Evolutionary conservation across 169 alveolate species (phyloP).

Genomic region (Cryptosporidium baileyi): DNA sequence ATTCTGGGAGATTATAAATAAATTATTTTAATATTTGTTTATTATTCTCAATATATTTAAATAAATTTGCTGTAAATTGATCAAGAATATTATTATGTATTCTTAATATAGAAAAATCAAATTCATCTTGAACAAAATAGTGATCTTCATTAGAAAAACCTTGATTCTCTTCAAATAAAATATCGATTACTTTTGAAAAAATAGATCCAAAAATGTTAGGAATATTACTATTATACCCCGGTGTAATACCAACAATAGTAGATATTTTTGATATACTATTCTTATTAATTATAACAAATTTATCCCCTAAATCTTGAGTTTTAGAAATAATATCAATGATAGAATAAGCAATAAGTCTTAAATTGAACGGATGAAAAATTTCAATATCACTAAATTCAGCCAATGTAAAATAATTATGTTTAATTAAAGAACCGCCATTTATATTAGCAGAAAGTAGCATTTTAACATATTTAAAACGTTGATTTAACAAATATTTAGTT

Average conservation of each 20-base stretch:
- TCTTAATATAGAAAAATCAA: constrained; percentile 31
- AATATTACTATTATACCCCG: constrained; percentile 35
- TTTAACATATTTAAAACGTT: constrained; percentile 22
- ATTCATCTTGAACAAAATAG: constrained; percentile 63
- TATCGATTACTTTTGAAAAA: constrained; percentile 59
- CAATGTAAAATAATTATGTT: constrained; percentile 51
- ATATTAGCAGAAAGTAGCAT: constrained; percentile 35
- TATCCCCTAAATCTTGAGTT: constrained; percentile 36
- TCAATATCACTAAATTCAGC: constrained; percentile 54
- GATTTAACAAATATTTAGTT: constrained; percentile 13
- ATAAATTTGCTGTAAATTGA: constrained; percentile 26
- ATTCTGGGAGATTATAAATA: not conserved
- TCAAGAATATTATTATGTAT: constrained; percentile 33
- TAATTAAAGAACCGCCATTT: constrained; percentile 4
- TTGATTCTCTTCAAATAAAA: constrained; percentile 13
- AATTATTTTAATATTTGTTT: not conserved
- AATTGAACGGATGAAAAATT: constrained; percentile 48
- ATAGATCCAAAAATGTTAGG: constrained; percentile 60
- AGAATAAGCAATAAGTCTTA: constrained; percentile 29
- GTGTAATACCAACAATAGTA: constrained; percentile 59
- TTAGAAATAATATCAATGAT: constrained; percentile 10
- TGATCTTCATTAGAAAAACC: constrained; percentile 7
- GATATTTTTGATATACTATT: constrained; percentile 11
- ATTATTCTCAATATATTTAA: constrained; percentile 13
- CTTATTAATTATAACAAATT: constrained; percentile 25